phyloP scores from a whole-genome alignment of 2,329 filamentous ascomycete species.

The Pseudogymnoascus verrucosus region DNA sequence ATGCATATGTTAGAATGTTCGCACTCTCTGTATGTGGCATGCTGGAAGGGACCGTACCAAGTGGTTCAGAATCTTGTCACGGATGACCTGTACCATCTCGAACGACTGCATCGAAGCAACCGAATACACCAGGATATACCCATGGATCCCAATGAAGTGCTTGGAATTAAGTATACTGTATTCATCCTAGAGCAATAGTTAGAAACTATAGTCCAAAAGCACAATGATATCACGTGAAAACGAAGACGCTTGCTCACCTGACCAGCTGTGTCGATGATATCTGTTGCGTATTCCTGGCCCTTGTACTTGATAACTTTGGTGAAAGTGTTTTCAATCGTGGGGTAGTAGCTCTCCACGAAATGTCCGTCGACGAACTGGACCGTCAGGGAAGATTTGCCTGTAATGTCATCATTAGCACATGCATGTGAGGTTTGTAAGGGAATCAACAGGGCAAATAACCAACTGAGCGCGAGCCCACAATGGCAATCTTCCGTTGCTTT shows the following conservation, averaged over 20 bases:
- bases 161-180: conserved; percentile 98
- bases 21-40: not conserved
- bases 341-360: conserved; percentile 98
- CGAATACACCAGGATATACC: conserved; percentile 98
- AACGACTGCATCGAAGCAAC: conserved; percentile 89
- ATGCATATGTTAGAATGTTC: conserved; percentile 11
- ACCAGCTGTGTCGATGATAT: conserved; percentile 97
- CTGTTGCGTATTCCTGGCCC: conserved; percentile 85
- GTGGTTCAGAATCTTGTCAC: conserved; percentile 96
- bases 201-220: conserved; percentile 13
- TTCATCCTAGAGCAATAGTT: conserved; percentile 60
- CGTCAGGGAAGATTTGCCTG: conserved; percentile 95
- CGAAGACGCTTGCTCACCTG: conserved; percentile 51
- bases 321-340: conserved; percentile 98
- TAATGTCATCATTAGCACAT: conserved; percentile 10
- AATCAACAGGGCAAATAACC: conserved; percentile 48
- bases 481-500: conserved; percentile 91
- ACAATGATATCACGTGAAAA: conserved; percentile 13
- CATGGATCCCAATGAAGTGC: conserved; percentile 98
- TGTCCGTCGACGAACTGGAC: conserved; percentile 96
- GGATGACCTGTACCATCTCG: conserved; percentile 93
- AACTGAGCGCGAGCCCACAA: conserved; percentile 89
- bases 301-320: conserved; percentile 91
- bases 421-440: not conserved
- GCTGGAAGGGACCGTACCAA: conserved; percentile 49